A percentile compares a stretch with the other conserved stretches of the same genome.
Conservation (phyloP, 2,329 filamentous ascomycete species). For the Aspergillus eucalypticola region DNA sequence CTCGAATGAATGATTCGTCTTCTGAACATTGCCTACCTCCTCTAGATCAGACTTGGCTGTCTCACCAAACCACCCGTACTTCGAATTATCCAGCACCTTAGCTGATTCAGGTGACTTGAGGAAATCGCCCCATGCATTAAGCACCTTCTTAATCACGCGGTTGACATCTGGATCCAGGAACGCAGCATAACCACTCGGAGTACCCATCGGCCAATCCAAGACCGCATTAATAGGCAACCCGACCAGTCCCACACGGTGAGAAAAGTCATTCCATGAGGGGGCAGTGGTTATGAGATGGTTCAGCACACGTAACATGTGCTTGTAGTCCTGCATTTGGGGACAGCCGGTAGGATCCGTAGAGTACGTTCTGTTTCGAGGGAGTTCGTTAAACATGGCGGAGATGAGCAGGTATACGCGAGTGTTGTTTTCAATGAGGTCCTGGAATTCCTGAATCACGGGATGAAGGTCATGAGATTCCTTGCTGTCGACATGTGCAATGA, state of each 20-base stretch:
- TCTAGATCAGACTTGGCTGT: constrained; percentile 46
- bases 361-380: constrained; percentile 64
- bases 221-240: constrained; percentile 60
- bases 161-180: constrained; percentile 58
- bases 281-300: constrained; percentile 53
- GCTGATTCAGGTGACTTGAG: constrained; percentile 56
- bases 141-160: constrained; percentile 51
- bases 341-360: constrained; percentile 61
- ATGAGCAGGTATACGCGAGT: constrained; percentile 68
- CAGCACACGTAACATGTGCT: constrained; percentile 66
- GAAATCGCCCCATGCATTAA: constrained; percentile 58
- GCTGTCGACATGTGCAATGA: constrained; percentile 58
- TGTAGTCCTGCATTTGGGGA: constrained; percentile 64
- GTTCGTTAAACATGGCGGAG: constrained; percentile 66
- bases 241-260: constrained; percentile 46
- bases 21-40: not conserved
- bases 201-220: constrained; percentile 62
- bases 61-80: constrained; percentile 58
- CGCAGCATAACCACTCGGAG: constrained; percentile 54
- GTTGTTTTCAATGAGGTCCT: constrained; percentile 64
- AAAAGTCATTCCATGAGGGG: constrained; percentile 34
- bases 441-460: constrained; percentile 65
- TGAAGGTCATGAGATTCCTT: constrained; percentile 50
- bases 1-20: constrained; percentile 15
- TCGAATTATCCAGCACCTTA: constrained; percentile 46